Base-by-base conservation (phyloP, 257 asterid species). In the Fraxinus anomala region DNA sequence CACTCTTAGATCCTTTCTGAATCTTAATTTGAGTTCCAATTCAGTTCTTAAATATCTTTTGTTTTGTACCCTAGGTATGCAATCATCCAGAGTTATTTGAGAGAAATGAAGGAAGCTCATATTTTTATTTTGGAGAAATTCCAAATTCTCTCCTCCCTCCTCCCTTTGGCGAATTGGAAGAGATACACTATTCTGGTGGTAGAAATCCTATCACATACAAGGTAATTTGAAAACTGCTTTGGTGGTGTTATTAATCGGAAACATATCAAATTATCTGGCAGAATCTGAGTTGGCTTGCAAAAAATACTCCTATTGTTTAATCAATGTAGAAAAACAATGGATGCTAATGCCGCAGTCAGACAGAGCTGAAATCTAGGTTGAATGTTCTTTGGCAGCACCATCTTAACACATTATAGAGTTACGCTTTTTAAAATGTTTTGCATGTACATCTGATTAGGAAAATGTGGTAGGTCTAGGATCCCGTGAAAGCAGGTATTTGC, bases 11-110 rank as follows among this genome's bases (percentile, higher is more conserved):
- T 54, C 68, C 30, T 33, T 67, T 56, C 36, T 84, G 68, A 76
- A 68, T 65, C 31, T 72, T 72, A 47, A 44, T 67, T 49, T 39
- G 21, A 40, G 51, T 72, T 73, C 34, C 40, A 69, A 68, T 16
- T 68, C 70, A 70, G 73, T 65, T 73, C 24, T 28, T 34, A 12
- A n/a, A 10, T 30, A 39, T 68, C 56, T 69, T 65, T 73, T 63
- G 76, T 49, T 75, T 68, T 81, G 81, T 69, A 71, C 71, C 81
- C 40, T 82, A 95, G 98, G 99, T 96, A 34, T 96, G 99, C 89
- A 96, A 96, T 83, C 99, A 96, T 88, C 99, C 99, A 36, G 99
- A 96, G 87, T 72, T 96, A 66, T 96, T 96, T 86, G 99, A 96
- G 90, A 93, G 99, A 91, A 93, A 96, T 76, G 99, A 96, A 81